phyloP scores from a whole-genome alignment of 2,329 filamentous ascomycete species.

The Fusarium goolgardi region DNA sequence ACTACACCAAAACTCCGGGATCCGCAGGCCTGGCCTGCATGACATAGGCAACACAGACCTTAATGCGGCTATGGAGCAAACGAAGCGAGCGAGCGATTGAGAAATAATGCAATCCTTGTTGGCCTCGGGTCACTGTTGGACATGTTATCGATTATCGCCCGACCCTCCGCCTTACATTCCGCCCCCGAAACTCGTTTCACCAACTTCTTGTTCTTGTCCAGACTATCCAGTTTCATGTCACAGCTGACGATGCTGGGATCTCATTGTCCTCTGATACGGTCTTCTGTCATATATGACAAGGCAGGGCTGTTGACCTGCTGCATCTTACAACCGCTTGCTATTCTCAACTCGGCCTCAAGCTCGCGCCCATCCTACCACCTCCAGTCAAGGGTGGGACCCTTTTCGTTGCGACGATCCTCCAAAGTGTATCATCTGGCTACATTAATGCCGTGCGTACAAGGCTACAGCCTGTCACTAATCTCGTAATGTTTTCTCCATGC shows the following conservation, averaged over 20 bases:
- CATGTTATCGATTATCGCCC: slow-evolving; percentile 2
- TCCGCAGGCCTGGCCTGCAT: slow-evolving; percentile 24
- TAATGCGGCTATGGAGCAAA: slow-evolving; percentile 14
- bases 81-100: slow-evolving; percentile 19
- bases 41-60: slow-evolving; percentile 32
- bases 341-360: slow-evolving; percentile 29
- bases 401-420: slow-evolving; percentile 11
- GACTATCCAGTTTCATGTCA: slow-evolving; percentile 1
- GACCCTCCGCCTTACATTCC: slow-evolving; percentile 5
- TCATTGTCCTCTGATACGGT: slow-evolving; percentile 7
- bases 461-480: slow-evolving; percentile 10
- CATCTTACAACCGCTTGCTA: slow-evolving; percentile 29
- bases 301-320: slow-evolving; percentile 11
- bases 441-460: background rate
- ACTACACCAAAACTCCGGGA: slow-evolving; percentile 11
- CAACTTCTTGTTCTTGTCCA: background rate
- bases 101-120: slow-evolving; percentile 14
- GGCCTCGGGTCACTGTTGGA: slow-evolving; percentile 3
- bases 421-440: slow-evolving; percentile 18
- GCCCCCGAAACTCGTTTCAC: slow-evolving; percentile 1
- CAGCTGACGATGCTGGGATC: slow-evolving; percentile 6
- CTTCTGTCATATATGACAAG: slow-evolving; percentile 18
- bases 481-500: slow-evolving; percentile 21
- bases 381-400: slow-evolving; percentile 14
- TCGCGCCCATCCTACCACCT: slow-evolving; percentile 35